Conservation (phyloP, 2,329 filamentous ascomycete genomes). For the Calonectria fujianensis region DNA sequence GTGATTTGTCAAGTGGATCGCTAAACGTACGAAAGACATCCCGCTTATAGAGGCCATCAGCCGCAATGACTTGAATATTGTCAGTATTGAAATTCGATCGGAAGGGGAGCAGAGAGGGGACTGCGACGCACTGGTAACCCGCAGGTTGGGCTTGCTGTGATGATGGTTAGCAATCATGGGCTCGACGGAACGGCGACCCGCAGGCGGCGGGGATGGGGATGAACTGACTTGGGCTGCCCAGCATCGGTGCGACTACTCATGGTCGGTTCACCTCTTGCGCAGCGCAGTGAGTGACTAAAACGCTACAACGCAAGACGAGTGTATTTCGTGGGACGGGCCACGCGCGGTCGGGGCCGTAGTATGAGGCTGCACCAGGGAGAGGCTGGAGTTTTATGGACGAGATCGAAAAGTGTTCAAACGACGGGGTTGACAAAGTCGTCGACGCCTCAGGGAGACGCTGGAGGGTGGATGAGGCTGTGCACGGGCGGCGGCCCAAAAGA, state of each 20-base stretch:
- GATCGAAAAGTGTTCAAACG: constrained; percentile 45
- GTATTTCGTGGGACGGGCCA: constrained; percentile 43
- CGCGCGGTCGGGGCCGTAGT: constrained; percentile 46
- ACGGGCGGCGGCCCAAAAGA: constrained; percentile 55
- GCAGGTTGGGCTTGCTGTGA: constrained; percentile 86
- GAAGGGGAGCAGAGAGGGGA: constrained; percentile 47
- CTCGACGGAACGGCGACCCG: constrained; percentile 29
- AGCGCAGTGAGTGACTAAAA: constrained; percentile 54
- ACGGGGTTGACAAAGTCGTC: constrained; percentile 52
- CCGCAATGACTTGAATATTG: constrained; percentile 87
- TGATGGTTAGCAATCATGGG: constrained; percentile 56
- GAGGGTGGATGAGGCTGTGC: constrained; percentile 57
- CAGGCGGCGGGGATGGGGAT: constrained; percentile 41
- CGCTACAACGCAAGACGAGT: constrained; percentile 47
- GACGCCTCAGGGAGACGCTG: constrained; percentile 48
- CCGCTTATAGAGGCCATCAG: constrained; percentile 98
- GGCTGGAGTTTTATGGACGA: constrained; percentile 40
- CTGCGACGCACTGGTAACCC: constrained; percentile 87
- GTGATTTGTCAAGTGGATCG: background rate
- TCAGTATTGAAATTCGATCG: constrained; percentile 59
- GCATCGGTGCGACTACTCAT: constrained; percentile 62
- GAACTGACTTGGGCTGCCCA: constrained; percentile 60
- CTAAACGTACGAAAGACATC: constrained; percentile 94
- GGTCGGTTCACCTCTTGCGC: constrained; percentile 54
- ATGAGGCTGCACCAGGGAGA: constrained; percentile 38